Evolutionary conservation across 2,329 filamentous ascomycete genomes (phyloP).

Genomic region (Passalora sequoiae): DNA sequence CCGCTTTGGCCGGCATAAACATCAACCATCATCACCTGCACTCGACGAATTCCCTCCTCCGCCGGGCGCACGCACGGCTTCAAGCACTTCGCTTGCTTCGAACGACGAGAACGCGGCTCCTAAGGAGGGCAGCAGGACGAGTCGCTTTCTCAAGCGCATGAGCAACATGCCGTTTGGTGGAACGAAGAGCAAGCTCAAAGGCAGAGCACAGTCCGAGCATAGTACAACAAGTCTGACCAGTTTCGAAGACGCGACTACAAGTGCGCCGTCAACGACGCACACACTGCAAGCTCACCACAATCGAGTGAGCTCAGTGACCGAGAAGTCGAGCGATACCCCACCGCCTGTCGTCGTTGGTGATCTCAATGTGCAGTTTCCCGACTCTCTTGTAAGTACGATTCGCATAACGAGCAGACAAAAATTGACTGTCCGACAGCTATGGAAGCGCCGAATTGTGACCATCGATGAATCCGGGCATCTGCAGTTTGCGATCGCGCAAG

Average conservation of each 20-base stretch:
- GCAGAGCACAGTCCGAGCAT: constrained; percentile 31
- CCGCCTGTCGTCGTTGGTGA: constrained; percentile 71
- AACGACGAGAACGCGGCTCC: constrained; percentile 44
- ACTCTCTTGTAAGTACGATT: constrained; percentile 59
- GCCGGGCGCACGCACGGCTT: constrained; percentile 20
- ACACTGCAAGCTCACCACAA: constrained; percentile 1
- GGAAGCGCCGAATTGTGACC: constrained; percentile 87
- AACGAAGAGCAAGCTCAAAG: constrained; percentile 47
- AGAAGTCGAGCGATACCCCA: constrained; percentile 36
- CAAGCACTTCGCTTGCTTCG: constrained; percentile 26
- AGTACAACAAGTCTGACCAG: constrained; percentile 14
- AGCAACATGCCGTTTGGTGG: constrained; percentile 27
- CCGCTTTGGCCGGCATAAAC: constrained; percentile 13
- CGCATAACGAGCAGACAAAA: neutral
- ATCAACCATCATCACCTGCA: constrained; percentile 8
- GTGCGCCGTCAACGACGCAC: neutral
- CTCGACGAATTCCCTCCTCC: constrained; percentile 19
- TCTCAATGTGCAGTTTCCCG: constrained; percentile 94
- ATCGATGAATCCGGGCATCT: constrained; percentile 80
- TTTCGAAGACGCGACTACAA: constrained; percentile 2
- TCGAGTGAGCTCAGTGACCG: constrained; percentile 16
- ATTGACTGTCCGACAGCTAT: constrained; percentile 50
- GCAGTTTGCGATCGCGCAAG: constrained; percentile 67
- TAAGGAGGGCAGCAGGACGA: constrained; percentile 48
- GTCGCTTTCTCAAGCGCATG: constrained; percentile 62